phyloP scores from a whole-genome alignment of 768 basidiomycete genomes.

The Paxillus ammoniavirescens region DNA sequence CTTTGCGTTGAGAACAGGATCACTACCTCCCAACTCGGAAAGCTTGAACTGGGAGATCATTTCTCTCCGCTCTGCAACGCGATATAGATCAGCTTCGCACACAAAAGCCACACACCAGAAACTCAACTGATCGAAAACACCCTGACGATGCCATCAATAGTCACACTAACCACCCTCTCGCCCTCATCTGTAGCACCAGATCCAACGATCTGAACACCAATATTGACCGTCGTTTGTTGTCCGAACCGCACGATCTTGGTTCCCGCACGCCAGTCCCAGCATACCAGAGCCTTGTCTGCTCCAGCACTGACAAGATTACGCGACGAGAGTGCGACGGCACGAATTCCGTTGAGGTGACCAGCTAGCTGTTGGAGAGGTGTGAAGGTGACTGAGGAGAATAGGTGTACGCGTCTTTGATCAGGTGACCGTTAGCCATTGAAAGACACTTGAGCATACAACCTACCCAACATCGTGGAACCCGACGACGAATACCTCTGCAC shows the following conservation, averaged over 20 bases:
- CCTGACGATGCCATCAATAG: slow-evolving; percentile 87
- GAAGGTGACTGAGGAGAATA: slow-evolving; percentile 85
- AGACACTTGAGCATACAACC: slow-evolving; percentile 20
- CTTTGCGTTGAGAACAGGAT: slow-evolving; percentile 64
- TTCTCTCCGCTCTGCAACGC: slow-evolving; percentile 55
- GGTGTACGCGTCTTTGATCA: slow-evolving; percentile 71
- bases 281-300: slow-evolving; percentile 69
- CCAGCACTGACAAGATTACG: slow-evolving; percentile 86
- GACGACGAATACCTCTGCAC: slow-evolving; percentile 81
- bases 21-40: slow-evolving; percentile 67
- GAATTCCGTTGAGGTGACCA: slow-evolving; percentile 86
- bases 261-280: slow-evolving; percentile 89
- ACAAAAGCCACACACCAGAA: background rate
- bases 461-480: slow-evolving; percentile 93
- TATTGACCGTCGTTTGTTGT: slow-evolving; percentile 89
- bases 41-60: slow-evolving; percentile 94
- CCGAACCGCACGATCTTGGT: slow-evolving; percentile 89
- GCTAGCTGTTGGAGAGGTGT: slow-evolving; percentile 80
- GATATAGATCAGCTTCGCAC: slow-evolving; percentile 5
- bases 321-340: slow-evolving; percentile 83
- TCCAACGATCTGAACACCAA: slow-evolving; percentile 82
- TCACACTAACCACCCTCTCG: slow-evolving; percentile 86
- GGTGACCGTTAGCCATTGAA: background rate
- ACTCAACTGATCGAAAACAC: slow-evolving; percentile 87
- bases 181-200: slow-evolving; percentile 50